Evolutionary conservation across 805 yeast genomes (phyloP).

Genomic region (Wickerhamiella australiensis): DNA sequence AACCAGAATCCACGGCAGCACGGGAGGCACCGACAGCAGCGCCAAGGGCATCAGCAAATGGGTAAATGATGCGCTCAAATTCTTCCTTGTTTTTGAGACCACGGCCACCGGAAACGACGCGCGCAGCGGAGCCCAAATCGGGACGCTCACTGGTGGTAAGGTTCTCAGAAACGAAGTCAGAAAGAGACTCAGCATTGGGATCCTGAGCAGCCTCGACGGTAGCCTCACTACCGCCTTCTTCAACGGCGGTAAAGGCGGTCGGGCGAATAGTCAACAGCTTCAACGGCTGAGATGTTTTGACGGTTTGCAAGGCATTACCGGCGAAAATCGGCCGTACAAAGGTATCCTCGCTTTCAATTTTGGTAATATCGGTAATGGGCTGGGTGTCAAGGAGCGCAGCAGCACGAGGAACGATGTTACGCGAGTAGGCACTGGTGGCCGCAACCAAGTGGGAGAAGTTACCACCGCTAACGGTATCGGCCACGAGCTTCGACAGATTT

Average conservation of each 20-base stretch:
- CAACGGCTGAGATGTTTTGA: slow-evolving; percentile 52
- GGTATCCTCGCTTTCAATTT: slow-evolving; percentile 52
- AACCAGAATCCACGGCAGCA: slow-evolving; percentile 95
- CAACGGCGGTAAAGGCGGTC: slow-evolving; percentile 54
- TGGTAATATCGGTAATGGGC: slow-evolving; percentile 73
- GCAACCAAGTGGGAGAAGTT: slow-evolving; percentile 60
- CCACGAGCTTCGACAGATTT: slow-evolving; percentile 55
- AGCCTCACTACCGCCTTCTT: slow-evolving; percentile 33
- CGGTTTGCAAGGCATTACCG: slow-evolving; percentile 82
- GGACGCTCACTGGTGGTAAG: slow-evolving; percentile 75
- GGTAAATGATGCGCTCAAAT: slow-evolving; percentile 63
- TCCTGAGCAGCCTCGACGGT: slow-evolving; percentile 20
- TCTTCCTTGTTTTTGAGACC: slow-evolving; percentile 84
- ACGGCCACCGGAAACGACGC: slow-evolving; percentile 86
- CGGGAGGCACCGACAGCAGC: slow-evolving; percentile 98
- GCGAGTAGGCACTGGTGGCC: slow-evolving; percentile 79
- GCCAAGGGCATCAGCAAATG: slow-evolving; percentile 68
- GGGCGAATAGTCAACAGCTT: slow-evolving; percentile 70
- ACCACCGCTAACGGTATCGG: slow-evolving; percentile 34
- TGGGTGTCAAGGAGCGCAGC: slow-evolving; percentile 78
- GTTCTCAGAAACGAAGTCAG: slow-evolving; percentile 64
- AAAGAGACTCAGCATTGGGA: slow-evolving; percentile 29
- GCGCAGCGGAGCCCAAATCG: slow-evolving; percentile 71
- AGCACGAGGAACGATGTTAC: slow-evolving; percentile 72
- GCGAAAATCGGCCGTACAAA: slow-evolving; percentile 93